A percentile compares a stretch with the other conserved stretches of the same genome.
Conservation (phyloP, 208 protist genomes). For the Acanthamoeba sp. region DNA sequence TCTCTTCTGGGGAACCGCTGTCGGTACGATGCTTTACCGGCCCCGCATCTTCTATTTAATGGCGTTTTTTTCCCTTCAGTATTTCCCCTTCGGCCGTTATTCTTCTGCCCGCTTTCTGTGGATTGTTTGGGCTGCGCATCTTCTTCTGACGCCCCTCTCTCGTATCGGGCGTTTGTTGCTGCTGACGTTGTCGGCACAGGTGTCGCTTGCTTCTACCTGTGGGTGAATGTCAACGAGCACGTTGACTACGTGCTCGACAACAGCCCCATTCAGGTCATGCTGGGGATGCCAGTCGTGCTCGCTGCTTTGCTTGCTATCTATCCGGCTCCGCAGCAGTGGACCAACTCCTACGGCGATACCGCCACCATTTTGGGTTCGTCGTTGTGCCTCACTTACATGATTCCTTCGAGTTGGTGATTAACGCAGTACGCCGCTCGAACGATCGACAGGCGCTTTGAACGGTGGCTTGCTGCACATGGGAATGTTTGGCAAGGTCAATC, state of each 20-base stretch:
- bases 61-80: background rate
- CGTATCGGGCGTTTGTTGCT: background rate
- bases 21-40: background rate
- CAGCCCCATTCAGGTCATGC: background rate
- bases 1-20: slow-evolving; percentile 21
- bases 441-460: background rate
- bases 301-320: background rate
- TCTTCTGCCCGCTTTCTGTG: background rate
- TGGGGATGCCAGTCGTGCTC: background rate
- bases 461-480: background rate
- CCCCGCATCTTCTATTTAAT: background rate
- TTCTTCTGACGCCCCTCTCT: background rate
- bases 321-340: background rate
- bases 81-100: background rate
- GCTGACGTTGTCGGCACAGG: background rate
- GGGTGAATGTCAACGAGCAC: background rate
- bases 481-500: background rate
- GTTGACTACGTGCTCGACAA: slow-evolving; percentile 9
- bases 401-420: background rate
- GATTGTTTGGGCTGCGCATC: background rate
- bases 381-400: background rate
- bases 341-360: slow-evolving; percentile 13
- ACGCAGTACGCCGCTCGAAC: background rate
- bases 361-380: slow-evolving; percentile 33
- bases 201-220: background rate